Evolutionary conservation across 2,329 filamentous ascomycete genomes (phyloP), one percentile per base, ranked within the genome.

Genomic region (Fusarium mexicanum): DNA sequence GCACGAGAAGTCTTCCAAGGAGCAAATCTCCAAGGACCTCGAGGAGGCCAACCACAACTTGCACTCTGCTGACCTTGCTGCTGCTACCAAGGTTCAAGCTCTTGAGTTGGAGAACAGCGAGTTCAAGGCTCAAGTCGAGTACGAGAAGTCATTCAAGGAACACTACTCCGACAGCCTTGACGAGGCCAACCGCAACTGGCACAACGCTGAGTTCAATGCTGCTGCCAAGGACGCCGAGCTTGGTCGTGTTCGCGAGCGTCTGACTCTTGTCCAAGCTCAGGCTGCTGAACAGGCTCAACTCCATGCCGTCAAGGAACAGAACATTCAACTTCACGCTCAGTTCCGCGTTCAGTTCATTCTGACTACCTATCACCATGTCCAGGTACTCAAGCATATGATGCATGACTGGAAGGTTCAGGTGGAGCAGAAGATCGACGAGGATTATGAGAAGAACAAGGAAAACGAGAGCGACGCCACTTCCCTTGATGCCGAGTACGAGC

Each of bases 1-100:
- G 6, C 1, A 8, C 2, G 35, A 54, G 3, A 54, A 37, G 12
- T 14, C 35, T 0, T 22, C 6, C n/a, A 54, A 54, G 24, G 50
- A 54, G 20, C 18, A 38, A 0, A 0, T 40, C 0, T 26, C 8
- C 12, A 54, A 26, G 5, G 35, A 8, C 2, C 24, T 54, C 8
- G 18, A 38, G 0, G 18, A 38, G 2, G 24, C 24, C 6, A 37
- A 29, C 9, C 14, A 6, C 6, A 54, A 54, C 50, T 38, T 6
- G 33, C 24, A 16, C 33, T 26, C 18, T 2, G 24, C 35, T 12
- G 24, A 29, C 22, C 13, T 22, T 10, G 24, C 38, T 16, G 24
- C 35, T 1, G 14, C 26, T 26, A 26, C 50, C 44, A 47, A 47
- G 24, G 2, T 33, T 6, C 29, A 18, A 11, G 3, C 8, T 12